A percentile compares a stretch with the other conserved stretches of the same genome.
Evolutionary conservation across 371 early-diverging fungal species (phyloP).

Genomic region (Mucor circinelloides): DNA sequence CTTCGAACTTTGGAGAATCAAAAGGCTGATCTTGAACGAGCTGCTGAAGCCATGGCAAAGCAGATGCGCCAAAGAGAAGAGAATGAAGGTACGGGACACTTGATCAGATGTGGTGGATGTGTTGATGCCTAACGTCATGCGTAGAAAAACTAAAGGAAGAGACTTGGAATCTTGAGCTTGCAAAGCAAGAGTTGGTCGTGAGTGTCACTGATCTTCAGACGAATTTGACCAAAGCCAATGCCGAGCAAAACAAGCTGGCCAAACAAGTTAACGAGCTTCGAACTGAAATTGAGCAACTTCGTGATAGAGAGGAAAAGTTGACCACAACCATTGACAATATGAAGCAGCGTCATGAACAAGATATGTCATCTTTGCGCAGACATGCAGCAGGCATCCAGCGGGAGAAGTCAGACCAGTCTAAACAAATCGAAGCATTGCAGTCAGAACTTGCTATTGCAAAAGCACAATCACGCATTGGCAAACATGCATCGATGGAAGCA

Average conservation of each 20-base stretch:
- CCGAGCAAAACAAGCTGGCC: constrained; percentile 61
- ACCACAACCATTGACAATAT: constrained; percentile 52
- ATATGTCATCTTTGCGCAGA: constrained; percentile 63
- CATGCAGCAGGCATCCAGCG: constrained; percentile 63
- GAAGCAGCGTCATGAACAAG: constrained; percentile 70
- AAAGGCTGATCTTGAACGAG: constrained; percentile 64
- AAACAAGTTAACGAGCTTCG: constrained; percentile 56
- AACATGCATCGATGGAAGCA: constrained; percentile 21
- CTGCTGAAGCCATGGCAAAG: constrained; percentile 65
- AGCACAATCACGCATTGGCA: constrained; percentile 45
- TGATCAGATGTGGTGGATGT: neutral
- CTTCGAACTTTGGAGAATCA: constrained; percentile 65
- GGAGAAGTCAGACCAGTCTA: constrained; percentile 63
- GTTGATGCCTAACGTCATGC: neutral
- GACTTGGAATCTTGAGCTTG: constrained; percentile 64
- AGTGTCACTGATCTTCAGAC: constrained; percentile 60
- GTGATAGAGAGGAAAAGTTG: constrained; percentile 67
- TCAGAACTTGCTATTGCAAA: constrained; percentile 56
- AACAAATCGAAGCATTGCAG: constrained; percentile 64
- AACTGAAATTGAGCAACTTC: constrained; percentile 65
- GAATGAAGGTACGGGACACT: constrained; percentile 63
- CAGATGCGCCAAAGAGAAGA: constrained; percentile 64
- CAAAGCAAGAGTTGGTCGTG: constrained; percentile 59
- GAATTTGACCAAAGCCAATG: constrained; percentile 53
- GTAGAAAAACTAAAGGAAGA: constrained; percentile 61